Conservation (phyloP, 768 basidiomycete genomes). For the Tricholoma matsutake region DNA sequence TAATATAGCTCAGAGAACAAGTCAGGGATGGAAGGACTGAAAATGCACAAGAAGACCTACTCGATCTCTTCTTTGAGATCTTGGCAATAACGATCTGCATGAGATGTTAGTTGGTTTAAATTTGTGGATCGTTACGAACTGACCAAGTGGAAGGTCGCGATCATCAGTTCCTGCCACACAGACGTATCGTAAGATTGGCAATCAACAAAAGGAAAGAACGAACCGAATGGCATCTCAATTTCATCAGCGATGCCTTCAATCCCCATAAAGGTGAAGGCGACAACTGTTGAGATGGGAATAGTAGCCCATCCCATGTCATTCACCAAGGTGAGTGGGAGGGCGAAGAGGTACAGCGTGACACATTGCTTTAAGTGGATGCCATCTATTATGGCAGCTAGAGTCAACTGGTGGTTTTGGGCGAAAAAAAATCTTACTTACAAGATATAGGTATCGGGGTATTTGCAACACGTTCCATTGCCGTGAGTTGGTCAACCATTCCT, state of each 20-base stretch:
- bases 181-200: not conserved
- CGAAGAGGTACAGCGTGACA: constrained; percentile 89
- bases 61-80: constrained; percentile 84
- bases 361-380: constrained; percentile 94
- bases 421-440: constrained; percentile 45
- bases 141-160: constrained; percentile 74
- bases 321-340: constrained; percentile 84
- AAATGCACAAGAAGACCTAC: constrained; percentile 39
- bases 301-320: constrained; percentile 81
- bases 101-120: not conserved
- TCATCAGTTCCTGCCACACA: constrained; percentile 50
- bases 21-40: constrained; percentile 7
- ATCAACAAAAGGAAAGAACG: constrained; percentile 14
- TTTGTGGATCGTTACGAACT: constrained; percentile 11
- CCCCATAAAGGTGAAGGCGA: constrained; percentile 90
- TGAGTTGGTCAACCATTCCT: constrained; percentile 81
- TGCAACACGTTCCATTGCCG: constrained; percentile 86
- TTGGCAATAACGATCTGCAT: constrained; percentile 74
- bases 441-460: constrained; percentile 82
- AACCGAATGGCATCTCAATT: constrained; percentile 94
- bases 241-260: constrained; percentile 95
- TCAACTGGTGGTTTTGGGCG: not conserved
- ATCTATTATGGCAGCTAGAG: constrained; percentile 40
- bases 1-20: constrained; percentile 52
- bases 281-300: constrained; percentile 81